Conservation (phyloP, 495 filamentous ascomycete species). For the Aspergillus campestris region DNA sequence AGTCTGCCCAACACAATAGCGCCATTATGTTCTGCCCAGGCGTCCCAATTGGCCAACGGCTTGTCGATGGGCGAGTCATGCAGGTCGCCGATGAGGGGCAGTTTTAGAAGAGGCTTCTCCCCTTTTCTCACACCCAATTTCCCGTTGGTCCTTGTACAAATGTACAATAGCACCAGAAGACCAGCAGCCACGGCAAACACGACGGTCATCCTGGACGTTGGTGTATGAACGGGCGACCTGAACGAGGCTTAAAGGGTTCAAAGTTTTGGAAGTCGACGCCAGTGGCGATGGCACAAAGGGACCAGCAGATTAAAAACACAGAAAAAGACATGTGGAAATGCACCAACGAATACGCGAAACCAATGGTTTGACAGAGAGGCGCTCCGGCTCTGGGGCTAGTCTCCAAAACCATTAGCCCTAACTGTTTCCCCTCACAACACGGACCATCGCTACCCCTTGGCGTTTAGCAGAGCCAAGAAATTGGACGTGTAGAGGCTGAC, state of each 20-base stretch:
- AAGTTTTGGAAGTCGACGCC: too few species aligned
- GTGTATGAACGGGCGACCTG: neutral
- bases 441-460: too few species aligned
- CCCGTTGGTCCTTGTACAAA: neutral
- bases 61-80: slow-evolving; percentile 19
- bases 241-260: neutral
- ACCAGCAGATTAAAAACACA: too few species aligned
- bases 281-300: too few species aligned
- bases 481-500: too few species aligned
- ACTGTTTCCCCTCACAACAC: too few species aligned
- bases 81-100: slow-evolving; percentile 23
- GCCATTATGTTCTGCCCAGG: slow-evolving; percentile 18
- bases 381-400: too few species aligned
- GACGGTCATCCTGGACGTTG: neutral
- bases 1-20: slow-evolving; percentile 17
- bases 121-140: neutral
- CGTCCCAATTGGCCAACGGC: slow-evolving; percentile 19
- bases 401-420: too few species aligned
- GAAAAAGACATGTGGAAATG: too few species aligned
- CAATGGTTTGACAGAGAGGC: too few species aligned
- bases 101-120: slow-evolving; percentile 10
- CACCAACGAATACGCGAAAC: too few species aligned
- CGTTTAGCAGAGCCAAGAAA: too few species aligned
- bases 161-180: slow-evolving; percentile 5
- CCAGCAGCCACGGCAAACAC: neutral